phyloP scores from a whole-genome alignment of 2,329 filamentous ascomycete species.

The Daldinia sp. region DNA sequence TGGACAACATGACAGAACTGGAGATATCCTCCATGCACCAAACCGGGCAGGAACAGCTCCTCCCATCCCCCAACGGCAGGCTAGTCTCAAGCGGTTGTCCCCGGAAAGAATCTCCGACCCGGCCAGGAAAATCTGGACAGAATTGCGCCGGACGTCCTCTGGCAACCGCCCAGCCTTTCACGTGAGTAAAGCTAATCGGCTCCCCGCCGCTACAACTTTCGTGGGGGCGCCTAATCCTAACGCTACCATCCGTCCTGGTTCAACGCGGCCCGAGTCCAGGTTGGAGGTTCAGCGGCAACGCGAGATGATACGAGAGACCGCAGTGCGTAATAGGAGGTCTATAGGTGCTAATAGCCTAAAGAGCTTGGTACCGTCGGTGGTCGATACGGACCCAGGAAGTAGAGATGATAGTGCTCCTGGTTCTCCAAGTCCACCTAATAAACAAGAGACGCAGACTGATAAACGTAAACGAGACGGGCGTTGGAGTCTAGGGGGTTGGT shows the following conservation, averaged over 20 bases:
- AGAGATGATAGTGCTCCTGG: conserved; percentile 30
- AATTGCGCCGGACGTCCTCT: conserved; percentile 47
- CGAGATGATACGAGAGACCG: conserved; percentile 45
- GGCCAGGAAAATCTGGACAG: conserved; percentile 50
- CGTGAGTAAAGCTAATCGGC: conserved; percentile 33
- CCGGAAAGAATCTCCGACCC: conserved; percentile 44
- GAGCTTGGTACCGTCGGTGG: conserved; percentile 49
- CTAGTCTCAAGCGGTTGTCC: conserved; percentile 29
- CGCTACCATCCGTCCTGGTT: background rate
- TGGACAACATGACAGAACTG: background rate
- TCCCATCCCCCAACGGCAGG: conserved; percentile 37
- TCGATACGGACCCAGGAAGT: conserved; percentile 34
- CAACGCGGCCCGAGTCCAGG: conserved; percentile 22
- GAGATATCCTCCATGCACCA: conserved; percentile 12
- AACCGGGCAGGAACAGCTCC: conserved; percentile 21
- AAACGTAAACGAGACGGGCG: conserved; percentile 42
- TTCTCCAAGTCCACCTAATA: conserved; percentile 20
- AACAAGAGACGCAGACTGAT: conserved; percentile 35
- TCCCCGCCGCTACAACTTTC: conserved; percentile 30
- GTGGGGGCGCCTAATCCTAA: conserved; percentile 24
- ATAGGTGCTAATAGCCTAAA: conserved; percentile 50
- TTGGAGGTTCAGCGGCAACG: conserved; percentile 42
- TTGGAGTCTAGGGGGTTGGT: conserved; percentile 49
- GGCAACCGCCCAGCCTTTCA: conserved; percentile 37
- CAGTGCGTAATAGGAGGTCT: conserved; percentile 48